Conservation (phyloP, 2,329 filamentous ascomycete species). For the Cladophialophora yegresii region DNA sequence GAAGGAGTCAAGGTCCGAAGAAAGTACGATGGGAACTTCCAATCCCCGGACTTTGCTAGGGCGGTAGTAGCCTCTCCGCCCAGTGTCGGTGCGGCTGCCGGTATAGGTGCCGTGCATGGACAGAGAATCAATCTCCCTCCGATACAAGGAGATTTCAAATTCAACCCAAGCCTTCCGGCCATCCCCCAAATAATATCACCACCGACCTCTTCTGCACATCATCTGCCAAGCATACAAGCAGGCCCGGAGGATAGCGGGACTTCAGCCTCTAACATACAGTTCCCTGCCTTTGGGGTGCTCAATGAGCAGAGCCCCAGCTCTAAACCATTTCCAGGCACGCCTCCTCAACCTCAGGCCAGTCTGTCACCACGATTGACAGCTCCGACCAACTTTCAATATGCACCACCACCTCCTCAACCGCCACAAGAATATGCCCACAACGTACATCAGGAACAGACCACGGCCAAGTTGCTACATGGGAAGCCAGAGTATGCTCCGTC, state of each 20-base stretch:
- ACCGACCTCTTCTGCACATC: slow-evolving; percentile 8
- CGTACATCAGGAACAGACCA: slow-evolving; percentile 24
- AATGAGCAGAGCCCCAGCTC: slow-evolving; percentile 15
- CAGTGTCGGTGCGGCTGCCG: neutral
- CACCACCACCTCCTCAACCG: slow-evolving; percentile 6
- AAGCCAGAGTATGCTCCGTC: slow-evolving; percentile 30
- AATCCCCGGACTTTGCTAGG: slow-evolving; percentile 19
- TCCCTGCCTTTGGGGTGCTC: slow-evolving; percentile 21
- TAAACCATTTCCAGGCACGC: slow-evolving; percentile 10
- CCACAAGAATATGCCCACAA: slow-evolving; percentile 19
- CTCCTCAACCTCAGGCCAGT: slow-evolving; percentile 15
- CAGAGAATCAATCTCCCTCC: slow-evolving; percentile 16
- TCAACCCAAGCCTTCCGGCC: slow-evolving; percentile 12
- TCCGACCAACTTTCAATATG: slow-evolving; percentile 17
- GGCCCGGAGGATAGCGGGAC: slow-evolving; percentile 6
- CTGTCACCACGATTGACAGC: slow-evolving; percentile 2
- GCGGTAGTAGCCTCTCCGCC: slow-evolving; percentile 12
- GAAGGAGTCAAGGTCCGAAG: slow-evolving; percentile 46
- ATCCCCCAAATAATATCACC: slow-evolving; percentile 23
- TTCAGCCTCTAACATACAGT: slow-evolving; percentile 21
- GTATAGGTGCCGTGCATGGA: neutral
- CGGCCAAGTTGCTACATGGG: slow-evolving; percentile 29
- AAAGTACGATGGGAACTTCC: slow-evolving; percentile 32
- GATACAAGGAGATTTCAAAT: slow-evolving; percentile 5
- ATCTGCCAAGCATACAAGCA: slow-evolving; percentile 7